Base-by-base conservation (phyloP, 306 rosid genomes). In the Inga laurina region DNA sequence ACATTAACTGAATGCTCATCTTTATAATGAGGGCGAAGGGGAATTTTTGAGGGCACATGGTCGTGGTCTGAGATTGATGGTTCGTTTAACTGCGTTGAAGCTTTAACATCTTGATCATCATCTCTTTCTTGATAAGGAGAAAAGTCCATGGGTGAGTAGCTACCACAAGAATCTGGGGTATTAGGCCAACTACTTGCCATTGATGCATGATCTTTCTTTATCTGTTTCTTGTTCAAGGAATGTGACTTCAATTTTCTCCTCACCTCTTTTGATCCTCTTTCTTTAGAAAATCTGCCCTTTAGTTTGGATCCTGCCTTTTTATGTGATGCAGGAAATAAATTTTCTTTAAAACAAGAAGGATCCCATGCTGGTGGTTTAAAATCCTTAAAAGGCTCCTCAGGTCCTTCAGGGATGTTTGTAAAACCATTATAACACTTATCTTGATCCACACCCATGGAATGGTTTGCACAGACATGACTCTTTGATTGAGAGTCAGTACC, bases 61-160 rank as follows among this genome's bases (percentile, higher is more conserved):
- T 35, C 56, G 32, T 21, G 46, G 81, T 66, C 88, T 14, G 8
- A 30, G 34, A 78, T 76, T 77, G 81, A 75, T 66, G 86, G 78
- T 39, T 78, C 82, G 57, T 88, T 39, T 43, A 86, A 83, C 74
- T 65, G 73, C 35, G 66, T 81, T 49, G 87, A 82, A 84, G 80
- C 79, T 78, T 87, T 88, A 56, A 79, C 76, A 85, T 78, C 75
- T 74, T 87, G 86, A 88, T 81, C 89, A 68, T 80, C 82, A 24
- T 80, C 85, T 59, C 79, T 86, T 88, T 89, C 98, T 74, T 84
- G 93, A 79, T 90, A 91, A 44, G 98, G 97, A 82, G 99, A 96
- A 86, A 92, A 92, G 82, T 94, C 98, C 98, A 94, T 94, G 32
- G 98, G 99, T 13, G 99, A 91, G 82, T 71, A 86, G 66, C 84